These are phyloP conservation scores for Fusarium oxysporum DNA, from an alignment of 2,329 filamentous ascomycete genomes.

Conservation along the genomic window DNA sequence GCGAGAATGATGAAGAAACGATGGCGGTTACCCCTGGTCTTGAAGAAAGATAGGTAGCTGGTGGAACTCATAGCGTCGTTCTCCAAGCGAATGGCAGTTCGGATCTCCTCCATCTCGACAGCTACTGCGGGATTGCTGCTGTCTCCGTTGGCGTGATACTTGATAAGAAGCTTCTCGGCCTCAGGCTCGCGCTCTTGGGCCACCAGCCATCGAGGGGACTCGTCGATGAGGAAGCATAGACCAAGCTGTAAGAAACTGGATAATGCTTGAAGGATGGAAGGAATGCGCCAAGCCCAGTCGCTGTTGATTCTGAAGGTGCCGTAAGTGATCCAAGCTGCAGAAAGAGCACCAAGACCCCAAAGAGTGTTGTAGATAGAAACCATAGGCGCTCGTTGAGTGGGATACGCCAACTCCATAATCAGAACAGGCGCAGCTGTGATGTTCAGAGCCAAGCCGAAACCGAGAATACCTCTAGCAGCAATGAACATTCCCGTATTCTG, in stretches of 20 bases:
- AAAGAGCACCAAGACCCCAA: conserved; percentile 13
- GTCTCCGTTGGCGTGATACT: conserved; percentile 21
- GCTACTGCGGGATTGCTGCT: conserved; percentile 8
- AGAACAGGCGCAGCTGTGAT: conserved; percentile 15
- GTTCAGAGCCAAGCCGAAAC: conserved; percentile 9
- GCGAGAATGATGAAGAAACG: conserved; percentile 21
- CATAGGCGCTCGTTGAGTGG: conserved; percentile 17
- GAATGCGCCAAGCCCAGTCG: conserved; percentile 15
- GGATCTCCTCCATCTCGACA: conserved; percentile 14
- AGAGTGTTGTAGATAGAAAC: conserved; percentile 23
- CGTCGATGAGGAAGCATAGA: conserved; percentile 5
- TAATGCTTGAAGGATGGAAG: conserved; percentile 6
- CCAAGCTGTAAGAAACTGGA: conserved; percentile 7
- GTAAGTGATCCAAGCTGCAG: conserved; percentile 15
- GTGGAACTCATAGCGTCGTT: conserved; percentile 5
- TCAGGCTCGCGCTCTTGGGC: conserved; percentile 9
- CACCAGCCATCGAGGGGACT: conserved; percentile 15
- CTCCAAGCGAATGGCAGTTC: conserved; percentile 13
- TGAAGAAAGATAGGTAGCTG: conserved; percentile 19
- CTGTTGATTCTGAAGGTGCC: conserved; percentile 16
- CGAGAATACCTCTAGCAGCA: conserved; percentile 12
- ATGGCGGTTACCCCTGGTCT: conserved; percentile 13
- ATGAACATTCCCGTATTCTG: conserved; percentile 20
- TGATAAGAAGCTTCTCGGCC: conserved; percentile 1
- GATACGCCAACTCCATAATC: conserved; percentile 19